Evolutionary conservation across 2,329 filamentous ascomycete genomes (phyloP).

Genomic region (Penicillium sp.): DNA sequence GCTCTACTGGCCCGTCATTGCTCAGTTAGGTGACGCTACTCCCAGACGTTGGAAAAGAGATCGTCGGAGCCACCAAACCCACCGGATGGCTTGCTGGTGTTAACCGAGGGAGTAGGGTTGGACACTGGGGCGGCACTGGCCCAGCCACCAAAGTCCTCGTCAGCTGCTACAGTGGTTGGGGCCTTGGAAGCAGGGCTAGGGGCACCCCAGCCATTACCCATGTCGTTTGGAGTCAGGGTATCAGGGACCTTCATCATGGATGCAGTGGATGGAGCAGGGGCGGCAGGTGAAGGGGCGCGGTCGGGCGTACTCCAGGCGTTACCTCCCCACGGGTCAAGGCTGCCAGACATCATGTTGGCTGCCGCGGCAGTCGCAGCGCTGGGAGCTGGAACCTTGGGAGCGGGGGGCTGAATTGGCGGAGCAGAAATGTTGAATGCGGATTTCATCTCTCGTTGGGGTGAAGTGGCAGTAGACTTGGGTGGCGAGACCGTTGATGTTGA

Average conservation of each 20-base stretch:
- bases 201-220: slow-evolving; percentile 66
- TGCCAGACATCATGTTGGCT: slow-evolving; percentile 38
- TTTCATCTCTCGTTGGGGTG: slow-evolving; percentile 46
- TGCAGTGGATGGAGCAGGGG: slow-evolving; percentile 33
- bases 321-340: slow-evolving; percentile 78
- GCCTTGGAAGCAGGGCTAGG: slow-evolving; percentile 38
- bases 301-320: slow-evolving; percentile 78
- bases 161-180: slow-evolving; percentile 71
- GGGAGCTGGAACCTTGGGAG: slow-evolving; percentile 45
- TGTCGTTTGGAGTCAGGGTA: slow-evolving; percentile 58
- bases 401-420: slow-evolving; percentile 45
- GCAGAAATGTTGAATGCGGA: slow-evolving; percentile 83
- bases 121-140: slow-evolving; percentile 68
- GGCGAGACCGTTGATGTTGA: slow-evolving; percentile 47
- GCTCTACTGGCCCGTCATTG: background rate
- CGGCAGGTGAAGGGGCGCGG: slow-evolving; percentile 51
- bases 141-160: slow-evolving; percentile 97
- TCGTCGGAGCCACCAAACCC: slow-evolving; percentile 70
- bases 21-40: slow-evolving; percentile 51
- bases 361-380: slow-evolving; percentile 46
- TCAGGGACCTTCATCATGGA: slow-evolving; percentile 46
- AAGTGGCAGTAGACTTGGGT: slow-evolving; percentile 42
- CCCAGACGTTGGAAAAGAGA: slow-evolving; percentile 94
- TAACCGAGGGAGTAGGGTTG: slow-evolving; percentile 37
- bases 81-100: slow-evolving; percentile 58